Evolutionary conservation across 2,329 filamentous ascomycete genomes (phyloP).

Genomic region (Trichoderma breve): DNA sequence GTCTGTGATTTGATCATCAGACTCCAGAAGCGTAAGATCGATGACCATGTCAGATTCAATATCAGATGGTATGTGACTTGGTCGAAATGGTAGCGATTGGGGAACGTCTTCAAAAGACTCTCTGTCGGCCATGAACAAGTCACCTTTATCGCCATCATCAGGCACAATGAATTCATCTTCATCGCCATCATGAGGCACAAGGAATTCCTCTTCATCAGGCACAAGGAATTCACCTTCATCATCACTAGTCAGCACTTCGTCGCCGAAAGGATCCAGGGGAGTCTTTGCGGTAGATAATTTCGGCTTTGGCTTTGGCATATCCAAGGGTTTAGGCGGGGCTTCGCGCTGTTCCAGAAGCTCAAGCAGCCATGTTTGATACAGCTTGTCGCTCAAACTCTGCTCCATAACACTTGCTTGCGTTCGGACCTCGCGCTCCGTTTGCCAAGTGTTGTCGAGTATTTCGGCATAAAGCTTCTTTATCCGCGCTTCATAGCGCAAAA

Average conservation of each 20-base stretch:
- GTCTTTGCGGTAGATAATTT: not conserved
- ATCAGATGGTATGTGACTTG: constrained; percentile 22
- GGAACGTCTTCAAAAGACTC: not conserved
- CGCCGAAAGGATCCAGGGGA: constrained; percentile 31
- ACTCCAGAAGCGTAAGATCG: constrained; percentile 33
- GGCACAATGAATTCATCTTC: constrained; percentile 20
- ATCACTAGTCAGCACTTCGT: constrained; percentile 51
- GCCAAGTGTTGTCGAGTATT: constrained; percentile 54
- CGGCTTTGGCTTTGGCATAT: constrained; percentile 23
- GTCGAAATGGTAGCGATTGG: not conserved
- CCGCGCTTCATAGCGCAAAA: constrained; percentile 47
- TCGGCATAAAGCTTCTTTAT: constrained; percentile 55
- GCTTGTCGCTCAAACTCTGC: constrained; percentile 60
- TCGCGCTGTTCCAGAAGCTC: constrained; percentile 42
- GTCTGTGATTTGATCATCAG: not conserved
- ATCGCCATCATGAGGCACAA: not conserved
- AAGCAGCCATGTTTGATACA: constrained; percentile 53
- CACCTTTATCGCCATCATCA: not conserved
- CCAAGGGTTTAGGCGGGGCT: constrained; percentile 39
- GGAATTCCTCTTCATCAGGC: not conserved
- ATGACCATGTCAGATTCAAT: constrained; percentile 27
- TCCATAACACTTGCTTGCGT: constrained; percentile 61
- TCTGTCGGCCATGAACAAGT: not conserved
- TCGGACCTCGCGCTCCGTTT: constrained; percentile 49
- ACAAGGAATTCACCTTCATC: constrained; percentile 39